These are phyloP conservation scores for Tricholoma hemisulphureum DNA, from an alignment of 768 basidiomycete species.

Conservation along the genomic window DNA sequence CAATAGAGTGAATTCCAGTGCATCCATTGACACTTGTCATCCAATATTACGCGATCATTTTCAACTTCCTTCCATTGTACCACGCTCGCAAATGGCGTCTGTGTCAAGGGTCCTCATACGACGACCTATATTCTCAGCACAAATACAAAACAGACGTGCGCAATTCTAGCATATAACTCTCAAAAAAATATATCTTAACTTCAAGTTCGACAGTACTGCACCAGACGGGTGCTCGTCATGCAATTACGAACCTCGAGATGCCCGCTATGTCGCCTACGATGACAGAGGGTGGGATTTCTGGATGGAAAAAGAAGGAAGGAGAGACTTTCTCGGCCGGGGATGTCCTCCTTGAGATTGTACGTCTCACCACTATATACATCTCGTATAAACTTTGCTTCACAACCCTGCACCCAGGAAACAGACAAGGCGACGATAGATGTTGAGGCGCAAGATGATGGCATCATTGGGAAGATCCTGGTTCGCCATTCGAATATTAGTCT, in stretches of 20 bases:
- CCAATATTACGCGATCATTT: no score
- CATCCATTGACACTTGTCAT: no score
- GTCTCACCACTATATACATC: slow-evolving; percentile 24
- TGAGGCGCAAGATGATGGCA: slow-evolving; percentile 95
- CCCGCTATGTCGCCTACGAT: slow-evolving; percentile 98
- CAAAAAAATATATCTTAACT: background rate
- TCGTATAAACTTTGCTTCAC: slow-evolving; percentile 1
- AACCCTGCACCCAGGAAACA: slow-evolving; percentile 64
- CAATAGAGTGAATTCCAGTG: no score
- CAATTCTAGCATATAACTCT: background rate
- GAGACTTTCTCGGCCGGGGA: slow-evolving; percentile 80
- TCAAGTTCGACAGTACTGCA: slow-evolving; percentile 53
- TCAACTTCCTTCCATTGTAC: no score
- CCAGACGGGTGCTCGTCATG: slow-evolving; percentile 47
- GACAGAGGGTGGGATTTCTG: slow-evolving; percentile 90
- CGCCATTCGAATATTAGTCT: slow-evolving; percentile 22
- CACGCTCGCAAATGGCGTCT: no score
- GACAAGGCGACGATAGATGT: slow-evolving; percentile 98
- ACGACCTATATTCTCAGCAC: slow-evolving; percentile 2
- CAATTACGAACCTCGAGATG: slow-evolving; percentile 80
- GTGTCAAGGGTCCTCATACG: slow-evolving; percentile 9
- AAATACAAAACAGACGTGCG: slow-evolving; percentile 13
- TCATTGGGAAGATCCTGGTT: slow-evolving; percentile 92
- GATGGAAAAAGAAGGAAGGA: slow-evolving; percentile 89
- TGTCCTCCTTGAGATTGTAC: slow-evolving; percentile 84